Base-by-base conservation (phyloP, 352 stramenopile species). In the Globisporangium middletonii region DNA sequence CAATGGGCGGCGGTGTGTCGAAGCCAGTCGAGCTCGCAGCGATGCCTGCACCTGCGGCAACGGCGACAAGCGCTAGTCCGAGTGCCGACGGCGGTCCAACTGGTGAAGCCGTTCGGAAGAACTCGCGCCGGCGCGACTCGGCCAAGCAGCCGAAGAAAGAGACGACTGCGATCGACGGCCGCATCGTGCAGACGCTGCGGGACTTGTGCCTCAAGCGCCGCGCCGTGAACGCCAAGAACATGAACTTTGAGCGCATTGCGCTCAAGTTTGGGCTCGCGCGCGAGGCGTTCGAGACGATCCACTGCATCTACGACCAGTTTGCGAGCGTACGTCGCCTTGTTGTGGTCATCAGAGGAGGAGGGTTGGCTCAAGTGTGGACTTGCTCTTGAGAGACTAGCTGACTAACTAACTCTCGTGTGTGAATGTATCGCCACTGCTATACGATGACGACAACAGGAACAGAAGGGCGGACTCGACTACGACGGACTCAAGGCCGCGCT, bases 241-340 rank as follows among this genome's bases (percentile, higher is more conserved):
- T 75, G 18, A 86, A 91, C 54, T 91, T 93, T 56, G 80, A 93
- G 55, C 77, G 81, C 7, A 88, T 93, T 23, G 81, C 83, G 26
- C 68, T 93, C 43, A 83, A 88, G 49, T 93, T 93, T 46, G 60
- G 63, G 2, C 58, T 90, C 46, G 80, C 85, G 2, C 65, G 66
- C 2, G 73, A 87, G 35, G 80, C 77, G 0, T 91, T 93, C 62
- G 64, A 69, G 50, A 87, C 67, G 4, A 72, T 93, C 50, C 77
- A 79, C 45, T 53, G 50, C 19, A 89, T 93, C 50, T 93, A 90
- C 61, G 50, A 72, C 46, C 69, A 86, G 50, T 89, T 77, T 54
- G 72, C 67, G 28, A 69, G 63, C 50, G 82, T 90, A 68, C 47
- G 75, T 71, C 23, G 23, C 23, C 23, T 23, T 23, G 23, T 23